Evolutionary conservation across 768 basidiomycete species (phyloP), one percentile per base, ranked within the genome.

Genomic region (Leucogyrophana mollusca): DNA sequence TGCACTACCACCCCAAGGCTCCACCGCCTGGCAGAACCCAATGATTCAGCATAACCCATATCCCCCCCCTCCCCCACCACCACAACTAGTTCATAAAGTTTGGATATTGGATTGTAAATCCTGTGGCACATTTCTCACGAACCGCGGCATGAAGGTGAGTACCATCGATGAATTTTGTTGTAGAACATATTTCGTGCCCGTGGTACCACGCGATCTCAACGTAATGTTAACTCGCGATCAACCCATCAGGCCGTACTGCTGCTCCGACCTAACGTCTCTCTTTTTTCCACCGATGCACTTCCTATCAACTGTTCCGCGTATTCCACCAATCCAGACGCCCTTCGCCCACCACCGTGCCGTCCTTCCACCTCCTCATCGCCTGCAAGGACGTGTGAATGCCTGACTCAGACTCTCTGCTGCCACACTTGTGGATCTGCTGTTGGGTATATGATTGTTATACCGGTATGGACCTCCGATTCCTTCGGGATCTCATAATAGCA

Each of bases 61-160:
- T 59, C 64, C 67, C 2, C 53, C 68, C 46, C 61, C 65, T 13
- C 55, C 68, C n/a, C 65, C 68, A 17, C 67, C 73, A 13, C 68
- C 68, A n/a, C 70, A 69, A 32, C 62, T 80, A 38, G 68, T 75
- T 7, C 86, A 88, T 65, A 85, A 85, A 64, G 88, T 92, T 43
- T 91, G 87, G 82, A 80, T 87, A 24, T 68, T 93, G 43, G 83
- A 87, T 61, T 93, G 90, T 67, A 80, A 74, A 53, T 73, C 79
- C 6, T 92, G 90, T 61, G 73, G 73, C 23, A 78, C 74, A 16
- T 91, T 91, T 59, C 66, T 92, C 39, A 87, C 89, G 13, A 90
- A 92, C 62, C 78, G 90, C 21, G 90, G 83, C 46, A 92, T 92
- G 90, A 87, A 87, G 77, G 87, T 81, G 55, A 63, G 75, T 49